Evolutionary conservation across 2,329 filamentous ascomycete species (phyloP), one percentile per base, ranked within the genome.

Genomic region (Diaporthe eres): DNA sequence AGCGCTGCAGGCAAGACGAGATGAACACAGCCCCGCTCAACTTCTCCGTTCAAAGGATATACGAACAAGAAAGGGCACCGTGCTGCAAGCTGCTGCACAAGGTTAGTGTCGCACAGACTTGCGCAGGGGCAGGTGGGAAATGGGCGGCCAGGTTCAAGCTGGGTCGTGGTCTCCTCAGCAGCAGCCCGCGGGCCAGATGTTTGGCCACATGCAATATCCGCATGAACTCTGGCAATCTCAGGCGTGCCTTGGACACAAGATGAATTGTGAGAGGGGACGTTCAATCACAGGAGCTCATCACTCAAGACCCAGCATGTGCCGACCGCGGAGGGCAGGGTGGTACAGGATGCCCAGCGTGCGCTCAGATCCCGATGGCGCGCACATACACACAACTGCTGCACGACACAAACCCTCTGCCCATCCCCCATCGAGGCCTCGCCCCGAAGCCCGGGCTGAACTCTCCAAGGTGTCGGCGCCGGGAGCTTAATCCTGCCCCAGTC

Each of bases 81-180:
- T 65, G 58, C 63, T 57, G 61, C 70, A 57, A 31, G 57, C 65
- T 60, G 65, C 74, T 15, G 75, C 51, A 71, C 65, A 67, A 47
- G 47, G 75, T 65, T 74, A 68, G 49, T 47, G 57, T 71, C 63
- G 63, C 65, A 70, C 65, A 55, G 55, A 67, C 72, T 76, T 74
- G 61, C 47, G 39, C 65, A 71, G 72, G 75, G 63, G 71, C 70
- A 28, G 28, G n/a, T 31, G 53, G 28, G 57, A 65, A 13, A 63
- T 42, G 22, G 42, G 49, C 39, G 55, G 25, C 34, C n/a, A 55
- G 42, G 25, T 55, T 55, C 47, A 44, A 65, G n/a, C 9, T 63
- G 47, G 57, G 9, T 28, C 65, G 53, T 53, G 47, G 31, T 39
- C 63, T 51, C 47, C 57, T n/a, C 34, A 42, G 44, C 17, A 63